phyloP scores from a whole-genome alignment of 2,329 filamentous ascomycete genomes.

The Emergomyces orientalis region DNA sequence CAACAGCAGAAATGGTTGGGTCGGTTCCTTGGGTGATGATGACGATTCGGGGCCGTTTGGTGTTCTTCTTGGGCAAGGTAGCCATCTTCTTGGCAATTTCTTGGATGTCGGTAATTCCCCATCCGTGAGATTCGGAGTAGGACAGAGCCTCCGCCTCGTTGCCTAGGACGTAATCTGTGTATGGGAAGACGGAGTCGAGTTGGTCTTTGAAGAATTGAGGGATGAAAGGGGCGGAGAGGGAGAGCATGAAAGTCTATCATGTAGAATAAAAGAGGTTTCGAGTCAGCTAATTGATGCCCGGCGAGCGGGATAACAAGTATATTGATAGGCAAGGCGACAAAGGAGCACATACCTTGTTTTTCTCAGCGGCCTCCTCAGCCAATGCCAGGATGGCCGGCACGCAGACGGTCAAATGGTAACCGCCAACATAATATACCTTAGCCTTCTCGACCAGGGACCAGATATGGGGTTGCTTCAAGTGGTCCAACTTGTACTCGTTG shows the following conservation, averaged over 20 bases:
- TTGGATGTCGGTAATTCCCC: conserved; percentile 66
- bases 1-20: conserved; percentile 70
- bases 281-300: not conserved
- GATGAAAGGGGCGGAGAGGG: conserved; percentile 92
- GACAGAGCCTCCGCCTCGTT: conserved; percentile 92
- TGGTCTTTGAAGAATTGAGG: conserved; percentile 95
- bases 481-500: conserved; percentile 92
- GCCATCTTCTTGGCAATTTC: conserved; percentile 80
- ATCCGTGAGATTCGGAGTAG: conserved; percentile 72
- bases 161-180: conserved; percentile 93
- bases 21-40: conserved; percentile 93
- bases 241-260: conserved; percentile 64
- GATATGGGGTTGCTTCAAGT: conserved; percentile 82
- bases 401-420: conserved; percentile 95
- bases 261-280: not conserved
- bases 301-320: not conserved
- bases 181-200: conserved; percentile 73
- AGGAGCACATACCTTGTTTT: conserved; percentile 60
- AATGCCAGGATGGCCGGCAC: conserved; percentile 83
- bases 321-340: not conserved
- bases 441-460: conserved; percentile 88
- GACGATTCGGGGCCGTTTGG: conserved; percentile 69
- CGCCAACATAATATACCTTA: conserved; percentile 83
- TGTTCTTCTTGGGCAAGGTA: conserved; percentile 85
- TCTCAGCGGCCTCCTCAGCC: conserved; percentile 74